Conservation (phyloP, 768 basidiomycete genomes). For the Pulveroboletus sp. region DNA sequence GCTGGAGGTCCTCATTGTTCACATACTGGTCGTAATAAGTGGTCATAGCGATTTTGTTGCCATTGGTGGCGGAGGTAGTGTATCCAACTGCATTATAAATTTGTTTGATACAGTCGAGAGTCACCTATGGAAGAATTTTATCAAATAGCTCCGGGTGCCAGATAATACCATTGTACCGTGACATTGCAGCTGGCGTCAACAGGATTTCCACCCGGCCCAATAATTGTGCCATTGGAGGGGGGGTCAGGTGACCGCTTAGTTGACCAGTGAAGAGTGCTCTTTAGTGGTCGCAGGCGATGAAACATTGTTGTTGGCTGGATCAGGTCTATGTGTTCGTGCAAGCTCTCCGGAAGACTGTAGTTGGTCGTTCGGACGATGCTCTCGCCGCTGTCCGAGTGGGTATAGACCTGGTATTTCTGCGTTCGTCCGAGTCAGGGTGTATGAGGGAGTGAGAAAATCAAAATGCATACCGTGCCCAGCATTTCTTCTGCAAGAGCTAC, state of each 20-base stretch:
- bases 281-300: conserved; percentile 42
- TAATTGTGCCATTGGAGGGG: conserved; percentile 19
- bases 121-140: conserved; percentile 34
- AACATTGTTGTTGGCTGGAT: conserved; percentile 76
- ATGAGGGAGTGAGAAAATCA: neutral
- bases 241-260: conserved; percentile 1
- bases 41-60: conserved; percentile 55
- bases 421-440: neutral
- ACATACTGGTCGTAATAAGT: conserved; percentile 53
- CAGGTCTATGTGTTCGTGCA: conserved; percentile 62
- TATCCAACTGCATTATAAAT: conserved; percentile 54
- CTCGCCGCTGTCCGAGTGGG: conserved; percentile 51
- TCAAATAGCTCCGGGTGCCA: neutral
- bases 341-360: conserved; percentile 61
- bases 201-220: conserved; percentile 32
- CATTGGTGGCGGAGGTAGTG: conserved; percentile 40
- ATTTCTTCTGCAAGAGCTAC: conserved; percentile 63
- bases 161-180: conserved; percentile 18
- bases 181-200: conserved; percentile 49
- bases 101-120: conserved; percentile 50
- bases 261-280: conserved; percentile 38
- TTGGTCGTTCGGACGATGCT: conserved; percentile 59
- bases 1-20: conserved; percentile 49
- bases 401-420: conserved; percentile 64
- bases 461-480: conserved; percentile 57